phyloP scores from a whole-genome alignment of 2,329 filamentous ascomycete genomes.

The Stagonosporopsis chrysanthemi region DNA sequence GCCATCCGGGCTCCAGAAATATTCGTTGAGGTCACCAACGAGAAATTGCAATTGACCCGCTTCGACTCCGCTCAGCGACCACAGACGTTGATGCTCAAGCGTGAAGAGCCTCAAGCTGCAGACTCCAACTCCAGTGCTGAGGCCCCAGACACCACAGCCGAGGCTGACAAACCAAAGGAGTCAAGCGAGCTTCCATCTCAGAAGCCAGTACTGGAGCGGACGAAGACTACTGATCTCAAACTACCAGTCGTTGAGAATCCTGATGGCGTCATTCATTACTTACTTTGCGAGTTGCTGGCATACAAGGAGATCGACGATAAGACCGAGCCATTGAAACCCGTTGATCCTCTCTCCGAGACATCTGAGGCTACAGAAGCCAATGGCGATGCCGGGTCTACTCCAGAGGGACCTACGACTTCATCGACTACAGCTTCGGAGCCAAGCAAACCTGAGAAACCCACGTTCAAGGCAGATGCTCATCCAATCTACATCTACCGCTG shows the following conservation, averaged over 20 bases:
- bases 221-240: constrained; percentile 76
- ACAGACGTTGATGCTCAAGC: constrained; percentile 62
- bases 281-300: constrained; percentile 88
- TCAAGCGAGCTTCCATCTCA: constrained; percentile 40
- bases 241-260: constrained; percentile 88
- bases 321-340: constrained; percentile 58
- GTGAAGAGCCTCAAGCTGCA: constrained; percentile 47
- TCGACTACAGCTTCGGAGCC: constrained; percentile 19
- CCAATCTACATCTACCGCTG: constrained; percentile 96
- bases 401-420: constrained; percentile 20
- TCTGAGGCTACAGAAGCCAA: constrained; percentile 8
- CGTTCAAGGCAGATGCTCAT: constrained; percentile 91
- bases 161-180: constrained; percentile 46
- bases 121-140: constrained; percentile 24
- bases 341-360: constrained; percentile 53
- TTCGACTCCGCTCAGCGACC: constrained; percentile 65
- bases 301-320: constrained; percentile 94
- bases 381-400: constrained; percentile 9
- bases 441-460: constrained; percentile 67
- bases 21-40: constrained; percentile 87
- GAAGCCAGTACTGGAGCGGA: constrained; percentile 64
- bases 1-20: constrained; percentile 82
- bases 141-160: constrained; percentile 39
- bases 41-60: constrained; percentile 76
- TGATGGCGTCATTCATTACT: constrained; percentile 93